These are phyloP conservation scores for Colletotrichum musae DNA, from an alignment of 2,329 filamentous ascomycete genomes.

Conservation along the genomic window DNA sequence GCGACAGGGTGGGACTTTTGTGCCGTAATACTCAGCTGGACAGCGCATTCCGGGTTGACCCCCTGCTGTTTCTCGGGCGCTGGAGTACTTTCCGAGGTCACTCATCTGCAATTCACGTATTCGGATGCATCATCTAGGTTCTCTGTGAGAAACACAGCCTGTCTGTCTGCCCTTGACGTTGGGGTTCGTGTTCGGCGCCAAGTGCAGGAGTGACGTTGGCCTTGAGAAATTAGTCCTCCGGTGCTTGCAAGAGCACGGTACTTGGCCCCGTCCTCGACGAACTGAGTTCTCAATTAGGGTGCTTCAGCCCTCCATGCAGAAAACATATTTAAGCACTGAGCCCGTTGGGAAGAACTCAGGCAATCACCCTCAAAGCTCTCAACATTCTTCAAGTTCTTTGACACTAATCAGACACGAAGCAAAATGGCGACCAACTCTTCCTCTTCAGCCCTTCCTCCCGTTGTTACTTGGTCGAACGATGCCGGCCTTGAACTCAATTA, in stretches of 20 bases:
- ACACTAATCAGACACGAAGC: not conserved
- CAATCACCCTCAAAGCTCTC: too few relatives aligned
- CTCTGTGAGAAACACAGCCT: not conserved
- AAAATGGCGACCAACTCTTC: not conserved
- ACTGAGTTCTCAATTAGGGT: too few relatives aligned
- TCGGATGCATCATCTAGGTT: not conserved
- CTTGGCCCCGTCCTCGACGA: too few relatives aligned
- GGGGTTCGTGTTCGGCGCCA: not conserved
- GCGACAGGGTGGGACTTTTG: not conserved
- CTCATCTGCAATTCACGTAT: not conserved
- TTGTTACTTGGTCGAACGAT: constrained; percentile 56
- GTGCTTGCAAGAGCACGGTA: too few relatives aligned
- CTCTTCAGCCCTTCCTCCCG: not conserved
- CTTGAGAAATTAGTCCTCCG: too few relatives aligned
- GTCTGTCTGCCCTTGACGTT: not conserved
- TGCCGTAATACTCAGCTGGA: not conserved
- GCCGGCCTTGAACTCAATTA: constrained; percentile 80
- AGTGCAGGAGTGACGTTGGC: not conserved
- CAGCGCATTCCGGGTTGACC: not conserved
- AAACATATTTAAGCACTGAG: too few relatives aligned
- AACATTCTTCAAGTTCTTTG: too few relatives aligned
- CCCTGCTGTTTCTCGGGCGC: not conserved
- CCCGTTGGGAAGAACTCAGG: too few relatives aligned
- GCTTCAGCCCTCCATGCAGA: too few relatives aligned
- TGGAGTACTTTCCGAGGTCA: not conserved